Evolutionary conservation across 2,329 filamentous ascomycete genomes (phyloP).

Genomic region (Neopestalotiopsis clavispora): DNA sequence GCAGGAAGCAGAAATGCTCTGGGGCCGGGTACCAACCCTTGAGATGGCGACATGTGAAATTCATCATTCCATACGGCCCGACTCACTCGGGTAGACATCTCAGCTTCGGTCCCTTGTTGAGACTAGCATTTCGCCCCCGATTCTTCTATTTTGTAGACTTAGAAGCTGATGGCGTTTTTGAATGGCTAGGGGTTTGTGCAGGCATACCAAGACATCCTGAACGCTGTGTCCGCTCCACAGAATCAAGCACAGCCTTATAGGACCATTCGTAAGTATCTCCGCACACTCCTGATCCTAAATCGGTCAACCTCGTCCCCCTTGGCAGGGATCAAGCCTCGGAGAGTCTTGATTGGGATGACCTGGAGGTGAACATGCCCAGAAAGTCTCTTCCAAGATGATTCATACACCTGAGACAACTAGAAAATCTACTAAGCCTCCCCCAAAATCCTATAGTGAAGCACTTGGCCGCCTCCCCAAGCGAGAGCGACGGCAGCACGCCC

Average conservation of each 20-base stretch:
- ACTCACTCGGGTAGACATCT: not conserved
- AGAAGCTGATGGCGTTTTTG: slow-evolving; percentile 10
- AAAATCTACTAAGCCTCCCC: slow-evolving; percentile 43
- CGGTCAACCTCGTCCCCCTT: not conserved
- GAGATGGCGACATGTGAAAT: not conserved
- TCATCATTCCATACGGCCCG: not conserved
- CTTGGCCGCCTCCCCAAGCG: not conserved
- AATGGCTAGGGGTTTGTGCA: slow-evolving; percentile 60
- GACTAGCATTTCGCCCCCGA: not conserved
- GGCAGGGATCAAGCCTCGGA: not conserved
- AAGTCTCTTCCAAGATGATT: slow-evolving; percentile 38
- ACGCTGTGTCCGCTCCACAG: slow-evolving; percentile 47
- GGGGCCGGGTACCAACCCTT: not conserved
- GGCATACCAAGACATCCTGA: slow-evolving; percentile 68
- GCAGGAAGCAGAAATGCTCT: not conserved
- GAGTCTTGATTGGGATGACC: not conserved
- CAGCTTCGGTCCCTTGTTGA: not conserved
- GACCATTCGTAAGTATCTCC: slow-evolving; percentile 47
- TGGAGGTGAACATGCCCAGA: not conserved
- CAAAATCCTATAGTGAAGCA: slow-evolving; percentile 2
- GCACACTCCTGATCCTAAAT: not conserved
- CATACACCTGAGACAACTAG: no score
- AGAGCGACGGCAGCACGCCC: not conserved
- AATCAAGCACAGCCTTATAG: slow-evolving; percentile 60
- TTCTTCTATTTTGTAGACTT: not conserved